These are phyloP conservation scores for Platanthera guangdongensis DNA, from an alignment of 106 monocot species.

Conservation along the genomic window DNA sequence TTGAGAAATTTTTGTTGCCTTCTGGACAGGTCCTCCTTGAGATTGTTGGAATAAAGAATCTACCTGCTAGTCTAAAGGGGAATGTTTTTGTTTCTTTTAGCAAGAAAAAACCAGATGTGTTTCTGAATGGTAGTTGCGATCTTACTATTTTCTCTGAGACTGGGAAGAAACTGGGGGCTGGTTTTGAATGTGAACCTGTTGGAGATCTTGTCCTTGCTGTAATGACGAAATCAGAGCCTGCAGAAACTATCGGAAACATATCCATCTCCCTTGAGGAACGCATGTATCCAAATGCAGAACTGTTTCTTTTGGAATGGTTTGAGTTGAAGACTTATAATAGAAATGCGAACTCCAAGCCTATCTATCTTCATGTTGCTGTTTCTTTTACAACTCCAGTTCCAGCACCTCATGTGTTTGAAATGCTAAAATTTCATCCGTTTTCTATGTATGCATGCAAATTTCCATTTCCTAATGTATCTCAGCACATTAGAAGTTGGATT, in stretches of 20 bases:
- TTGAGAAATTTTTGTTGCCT: neutral
- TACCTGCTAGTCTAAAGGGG: slow-evolving; percentile 24
- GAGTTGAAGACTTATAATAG: slow-evolving; percentile 36
- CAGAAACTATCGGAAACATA: slow-evolving; percentile 51
- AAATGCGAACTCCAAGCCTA: slow-evolving; percentile 24
- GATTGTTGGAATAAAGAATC: slow-evolving; percentile 46
- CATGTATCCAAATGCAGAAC: slow-evolving; percentile 34
- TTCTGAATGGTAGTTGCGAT: slow-evolving; percentile 36
- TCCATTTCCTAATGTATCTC: slow-evolving; percentile 22
- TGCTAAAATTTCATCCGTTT: slow-evolving; percentile 25
- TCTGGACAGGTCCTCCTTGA: slow-evolving; percentile 59
- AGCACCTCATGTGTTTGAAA: slow-evolving; percentile 34
- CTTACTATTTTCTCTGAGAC: slow-evolving; percentile 49
- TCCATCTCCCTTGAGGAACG: slow-evolving; percentile 61
- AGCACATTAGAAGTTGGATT: slow-evolving; percentile 25
- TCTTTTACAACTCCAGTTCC: slow-evolving; percentile 59
- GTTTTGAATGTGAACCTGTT: slow-evolving; percentile 73
- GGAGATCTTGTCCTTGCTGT: slow-evolving; percentile 59
- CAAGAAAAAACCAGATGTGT: slow-evolving; percentile 60
- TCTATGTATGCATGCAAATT: slow-evolving; percentile 31
- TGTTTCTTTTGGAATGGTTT: slow-evolving; percentile 64
- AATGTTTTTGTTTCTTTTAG: slow-evolving; percentile 50
- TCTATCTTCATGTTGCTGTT: slow-evolving; percentile 57
- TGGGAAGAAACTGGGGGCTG: slow-evolving; percentile 33
- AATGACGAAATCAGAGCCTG: slow-evolving; percentile 21